Conservation (phyloP, 805 yeast genomes). For the Ogataea populi-albae region DNA sequence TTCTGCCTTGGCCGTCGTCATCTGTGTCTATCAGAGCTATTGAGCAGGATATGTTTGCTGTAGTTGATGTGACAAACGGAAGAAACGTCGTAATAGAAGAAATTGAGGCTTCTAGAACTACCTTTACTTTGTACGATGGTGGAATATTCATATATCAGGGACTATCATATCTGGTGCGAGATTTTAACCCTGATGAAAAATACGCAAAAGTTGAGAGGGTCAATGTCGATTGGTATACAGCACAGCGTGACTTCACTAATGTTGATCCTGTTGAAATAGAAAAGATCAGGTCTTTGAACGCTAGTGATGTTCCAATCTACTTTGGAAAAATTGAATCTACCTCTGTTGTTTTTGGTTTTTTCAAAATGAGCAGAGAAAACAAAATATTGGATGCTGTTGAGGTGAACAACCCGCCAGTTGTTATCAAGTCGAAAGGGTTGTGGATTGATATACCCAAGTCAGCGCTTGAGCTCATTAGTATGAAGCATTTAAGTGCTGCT, state of each 20-base stretch:
- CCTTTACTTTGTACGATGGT: conserved; percentile 87
- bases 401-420: conserved; percentile 82
- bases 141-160: conserved; percentile 96
- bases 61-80: conserved; percentile 81
- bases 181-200: conserved; percentile 73
- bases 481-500: conserved; percentile 64
- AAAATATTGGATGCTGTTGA: conserved; percentile 92
- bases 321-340: conserved; percentile 75
- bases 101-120: conserved; percentile 82
- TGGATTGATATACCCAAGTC: conserved; percentile 83
- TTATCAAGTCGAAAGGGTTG: conserved; percentile 68
- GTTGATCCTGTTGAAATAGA: conserved; percentile 83
- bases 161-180: conserved; percentile 78
- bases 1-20: conserved; percentile 78
- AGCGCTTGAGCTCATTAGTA: conserved; percentile 57
- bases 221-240: conserved; percentile 90
- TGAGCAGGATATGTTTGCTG: conserved; percentile 80
- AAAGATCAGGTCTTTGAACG: conserved; percentile 53
- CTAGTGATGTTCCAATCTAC: conserved; percentile 55
- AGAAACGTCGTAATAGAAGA: conserved; percentile 81
- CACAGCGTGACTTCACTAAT: conserved; percentile 89
- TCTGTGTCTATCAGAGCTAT: conserved; percentile 78
- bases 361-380: conserved; percentile 73
- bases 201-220: conserved; percentile 86
- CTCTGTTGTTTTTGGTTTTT: conserved; percentile 85